phyloP scores from a whole-genome alignment of 2,329 filamentous ascomycete genomes.

The Curvularia eragrostidis region DNA sequence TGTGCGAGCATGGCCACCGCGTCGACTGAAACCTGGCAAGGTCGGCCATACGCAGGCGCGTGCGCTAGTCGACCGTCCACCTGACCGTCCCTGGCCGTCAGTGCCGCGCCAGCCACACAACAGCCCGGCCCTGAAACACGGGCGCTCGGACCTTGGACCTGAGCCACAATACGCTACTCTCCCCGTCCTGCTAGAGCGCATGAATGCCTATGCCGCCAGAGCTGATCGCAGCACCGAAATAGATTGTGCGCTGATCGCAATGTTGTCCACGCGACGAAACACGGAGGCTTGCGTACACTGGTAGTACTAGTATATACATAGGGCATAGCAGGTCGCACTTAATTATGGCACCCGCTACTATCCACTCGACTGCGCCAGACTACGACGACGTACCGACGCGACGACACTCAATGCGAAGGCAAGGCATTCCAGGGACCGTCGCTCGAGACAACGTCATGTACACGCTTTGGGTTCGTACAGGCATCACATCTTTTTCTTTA shows the following conservation, averaged over 20 bases:
- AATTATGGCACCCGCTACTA: neutral
- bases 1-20: conserved; percentile 16
- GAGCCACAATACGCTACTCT: conserved; percentile 20
- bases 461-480: neutral
- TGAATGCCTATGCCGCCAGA: neutral
- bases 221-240: neutral
- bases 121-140: conserved; percentile 2
- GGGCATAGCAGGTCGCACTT: neutral
- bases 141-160: conserved; percentile 8
- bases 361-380: neutral
- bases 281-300: neutral
- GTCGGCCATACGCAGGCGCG: conserved; percentile 7
- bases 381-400: no score
- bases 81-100: neutral
- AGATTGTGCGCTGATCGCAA: neutral
- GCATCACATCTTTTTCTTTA: no score
- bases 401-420: no score
- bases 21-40: conserved; percentile 13
- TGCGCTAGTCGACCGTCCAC: conserved; percentile 18
- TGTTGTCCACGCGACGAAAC: neutral
- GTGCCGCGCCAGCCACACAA: conserved; percentile 2
- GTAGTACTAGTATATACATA: neutral
- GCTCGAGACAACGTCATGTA: neutral
- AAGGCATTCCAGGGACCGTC: no score
- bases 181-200: neutral